Evolutionary conservation across 2,329 filamentous ascomycete species (phyloP).

Genomic region (Calonectria henricotiae): DNA sequence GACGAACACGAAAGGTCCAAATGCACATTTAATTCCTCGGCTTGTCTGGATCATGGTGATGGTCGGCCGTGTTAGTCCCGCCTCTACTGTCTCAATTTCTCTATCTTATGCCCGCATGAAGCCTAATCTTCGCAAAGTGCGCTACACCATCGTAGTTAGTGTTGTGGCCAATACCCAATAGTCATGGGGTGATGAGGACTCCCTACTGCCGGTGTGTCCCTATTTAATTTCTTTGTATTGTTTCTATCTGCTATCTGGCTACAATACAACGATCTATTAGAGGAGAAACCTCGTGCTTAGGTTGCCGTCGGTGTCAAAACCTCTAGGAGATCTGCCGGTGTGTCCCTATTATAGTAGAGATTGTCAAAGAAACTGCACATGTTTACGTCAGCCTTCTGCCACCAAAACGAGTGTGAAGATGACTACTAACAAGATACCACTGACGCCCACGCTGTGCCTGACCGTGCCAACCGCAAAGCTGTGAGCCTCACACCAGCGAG

Average conservation of each 20-base stretch:
- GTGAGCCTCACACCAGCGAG: no score
- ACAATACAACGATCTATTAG: no score
- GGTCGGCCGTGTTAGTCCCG: not conserved
- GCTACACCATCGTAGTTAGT: no score
- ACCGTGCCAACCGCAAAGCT: no score
- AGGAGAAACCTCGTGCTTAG: no score
- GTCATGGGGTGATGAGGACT: not conserved
- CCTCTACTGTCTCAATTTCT: slow-evolving; percentile 9
- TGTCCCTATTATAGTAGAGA: not conserved
- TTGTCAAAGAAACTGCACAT: not conserved
- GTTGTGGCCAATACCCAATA: not conserved
- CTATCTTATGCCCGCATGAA: not conserved
- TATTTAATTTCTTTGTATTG: no score
- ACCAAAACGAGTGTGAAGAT: no score
- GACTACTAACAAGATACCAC: no score
- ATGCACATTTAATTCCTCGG: slow-evolving; percentile 2
- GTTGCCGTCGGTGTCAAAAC: no score
- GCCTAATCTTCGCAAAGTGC: not conserved
- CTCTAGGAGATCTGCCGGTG: no score
- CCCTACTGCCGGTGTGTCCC: not conserved
- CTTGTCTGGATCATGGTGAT: slow-evolving; percentile 11
- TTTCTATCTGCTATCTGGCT: no score
- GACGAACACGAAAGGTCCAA: not conserved
- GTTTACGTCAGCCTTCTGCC: not conserved
- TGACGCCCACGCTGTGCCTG: no score